These are phyloP conservation scores for Lophium mytilinum DNA, from an alignment of 495 filamentous ascomycete species.

Conservation along the genomic window DNA sequence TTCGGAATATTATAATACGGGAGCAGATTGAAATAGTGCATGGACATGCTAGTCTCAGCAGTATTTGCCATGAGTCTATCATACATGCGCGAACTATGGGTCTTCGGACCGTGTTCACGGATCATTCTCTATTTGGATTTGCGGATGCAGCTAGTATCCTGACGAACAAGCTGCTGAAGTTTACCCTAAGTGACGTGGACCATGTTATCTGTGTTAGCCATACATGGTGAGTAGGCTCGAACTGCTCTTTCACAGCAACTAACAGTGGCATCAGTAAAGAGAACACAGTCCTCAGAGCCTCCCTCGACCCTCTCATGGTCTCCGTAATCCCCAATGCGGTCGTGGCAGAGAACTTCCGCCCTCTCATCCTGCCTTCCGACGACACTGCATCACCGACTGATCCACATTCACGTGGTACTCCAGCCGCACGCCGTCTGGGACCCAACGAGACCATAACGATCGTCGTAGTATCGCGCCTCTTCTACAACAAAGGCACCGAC, in stretches of 20 bases:
- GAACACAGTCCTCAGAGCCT: constrained; percentile 92
- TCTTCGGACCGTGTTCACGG: constrained; percentile 87
- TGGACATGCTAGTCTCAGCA: constrained; percentile 87
- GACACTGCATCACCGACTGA: constrained; percentile 15
- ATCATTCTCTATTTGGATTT: constrained; percentile 97
- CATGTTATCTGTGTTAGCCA: constrained; percentile 98
- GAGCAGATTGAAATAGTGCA: constrained; percentile 96
- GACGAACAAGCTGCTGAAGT: constrained; percentile 94
- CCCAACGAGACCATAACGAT: constrained; percentile 88
- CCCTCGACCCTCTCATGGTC: constrained; percentile 91
- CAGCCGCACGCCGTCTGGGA: constrained; percentile 49
- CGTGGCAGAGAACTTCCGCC: constrained; percentile 90
- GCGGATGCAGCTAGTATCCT: constrained; percentile 93
- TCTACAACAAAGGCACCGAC: constrained; percentile 98
- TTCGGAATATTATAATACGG: constrained; percentile 88
- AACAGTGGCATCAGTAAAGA: constrained; percentile 61
- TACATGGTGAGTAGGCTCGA: constrained; percentile 61
- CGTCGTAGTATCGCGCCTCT: constrained; percentile 91
- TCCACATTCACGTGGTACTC: constrained; percentile 35
- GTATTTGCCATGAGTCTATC: constrained; percentile 88
- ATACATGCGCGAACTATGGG: constrained; percentile 96
- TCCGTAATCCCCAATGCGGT: constrained; percentile 97
- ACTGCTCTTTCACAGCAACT: not conserved
- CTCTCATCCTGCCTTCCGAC: constrained; percentile 34
- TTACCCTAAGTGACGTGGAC: constrained; percentile 90